Base-by-base conservation (phyloP, 495 filamentous ascomycete genomes). In the Talaromyces trachyspermus region DNA sequence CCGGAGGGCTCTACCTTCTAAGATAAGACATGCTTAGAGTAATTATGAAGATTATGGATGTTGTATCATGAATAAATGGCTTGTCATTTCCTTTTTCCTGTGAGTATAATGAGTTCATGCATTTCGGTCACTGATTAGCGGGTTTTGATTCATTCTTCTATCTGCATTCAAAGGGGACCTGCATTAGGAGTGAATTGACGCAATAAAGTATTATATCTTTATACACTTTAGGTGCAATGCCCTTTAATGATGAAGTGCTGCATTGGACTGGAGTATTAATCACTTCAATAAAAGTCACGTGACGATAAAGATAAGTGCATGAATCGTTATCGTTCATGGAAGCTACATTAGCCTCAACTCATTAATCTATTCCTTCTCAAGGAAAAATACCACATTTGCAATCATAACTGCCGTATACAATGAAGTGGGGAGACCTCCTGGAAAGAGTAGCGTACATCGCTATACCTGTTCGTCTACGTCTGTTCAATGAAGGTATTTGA, bases 1-100 rank as follows among this genome's bases (percentile, higher is more conserved):
- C 74, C 87, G 2, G 92, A 98, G 68, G 90, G 90, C 36, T 80
- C 84, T 38, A 88, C 78, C 47, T 96, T 84, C 60, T 74, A 57
- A 57, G 40, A 22, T 8, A 23, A 2, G 23, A 17, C 19, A 10
- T 29, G 22, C n/a, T n/a, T n/a, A n/a, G n/a, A n/a, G n/a, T 15
- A 2, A 9, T 30, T 36, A 49, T 48, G 14, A 25, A 29, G 41
- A 8, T 15, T 32, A 39, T 17, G 15, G 23, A 33, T 47, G 45
- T 36, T 41, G 30, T 23, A 51, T 47, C 41, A 32, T 27, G 49
- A 33, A 17, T 5, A 26, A 29, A 40, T 15, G 18, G 36, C 35
- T 48, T 41, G 26, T 42, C 18, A 27, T 24, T 18, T 51, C 42
- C 22, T 29, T n/a, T 32, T 32, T 42, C 29, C n/a, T 43, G n/a